Conservation (phyloP, 805 yeast genomes). For the Candida boleticola region DNA sequence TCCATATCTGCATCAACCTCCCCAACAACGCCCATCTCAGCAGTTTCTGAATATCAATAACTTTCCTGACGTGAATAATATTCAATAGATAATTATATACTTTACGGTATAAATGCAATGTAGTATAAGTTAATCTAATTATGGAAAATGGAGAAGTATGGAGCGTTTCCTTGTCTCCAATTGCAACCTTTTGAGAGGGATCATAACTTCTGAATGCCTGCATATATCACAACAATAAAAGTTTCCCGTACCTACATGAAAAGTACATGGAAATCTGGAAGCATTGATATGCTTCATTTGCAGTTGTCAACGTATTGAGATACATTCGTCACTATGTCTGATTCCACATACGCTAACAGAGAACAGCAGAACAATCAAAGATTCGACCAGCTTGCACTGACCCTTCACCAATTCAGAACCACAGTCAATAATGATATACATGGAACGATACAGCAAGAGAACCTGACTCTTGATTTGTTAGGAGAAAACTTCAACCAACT, state of each 20-base stretch:
- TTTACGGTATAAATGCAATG: not conserved
- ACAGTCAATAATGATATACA: conserved; percentile 43
- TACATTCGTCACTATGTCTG: conserved; percentile 22
- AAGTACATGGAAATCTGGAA: too few species aligned
- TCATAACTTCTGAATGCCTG: too few species aligned
- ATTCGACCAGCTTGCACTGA: conserved; percentile 42
- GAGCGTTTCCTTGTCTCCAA: too few species aligned
- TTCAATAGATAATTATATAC: too few species aligned
- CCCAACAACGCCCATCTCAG: conserved; percentile 6
- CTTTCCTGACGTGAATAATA: conserved; percentile 26
- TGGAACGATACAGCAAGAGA: conserved; percentile 39
- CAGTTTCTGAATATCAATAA: conserved; percentile 27
- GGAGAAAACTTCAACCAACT: conserved; percentile 38
- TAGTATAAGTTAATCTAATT: too few species aligned
- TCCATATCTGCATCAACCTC: conserved; percentile 2
- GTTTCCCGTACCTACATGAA: too few species aligned
- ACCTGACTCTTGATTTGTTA: conserved; percentile 35
- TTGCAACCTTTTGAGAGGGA: too few species aligned
- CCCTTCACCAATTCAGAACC: conserved; percentile 40
- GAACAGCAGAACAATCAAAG: conserved; percentile 43
- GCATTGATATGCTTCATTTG: too few species aligned
- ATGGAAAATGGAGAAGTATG: too few species aligned
- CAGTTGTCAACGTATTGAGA: too few species aligned
- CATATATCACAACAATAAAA: too few species aligned
- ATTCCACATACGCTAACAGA: conserved; percentile 36